A percentile compares a stretch with the other conserved stretches of the same genome.
These are phyloP conservation scores for Fusarium sp. DNA, from an alignment of 2,329 filamentous ascomycete genomes.

Conservation along the genomic window DNA sequence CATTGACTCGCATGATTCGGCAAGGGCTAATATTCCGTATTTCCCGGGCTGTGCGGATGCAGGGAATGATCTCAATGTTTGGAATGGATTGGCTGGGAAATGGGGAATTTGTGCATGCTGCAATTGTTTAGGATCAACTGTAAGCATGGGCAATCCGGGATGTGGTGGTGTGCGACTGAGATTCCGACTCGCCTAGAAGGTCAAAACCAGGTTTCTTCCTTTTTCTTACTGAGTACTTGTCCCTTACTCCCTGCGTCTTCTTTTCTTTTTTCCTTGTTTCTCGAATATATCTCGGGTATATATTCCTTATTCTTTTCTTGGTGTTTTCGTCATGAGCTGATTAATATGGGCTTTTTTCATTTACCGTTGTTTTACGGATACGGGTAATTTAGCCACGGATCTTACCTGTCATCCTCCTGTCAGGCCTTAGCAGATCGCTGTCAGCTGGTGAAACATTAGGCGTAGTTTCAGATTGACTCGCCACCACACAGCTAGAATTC, in stretches of 20 bases:
- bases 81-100: slow-evolving; percentile 23
- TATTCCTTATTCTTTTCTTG: not conserved
- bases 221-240: not conserved
- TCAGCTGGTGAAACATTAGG: slow-evolving; percentile 13
- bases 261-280: slow-evolving; percentile 1
- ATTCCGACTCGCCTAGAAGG: slow-evolving; percentile 1
- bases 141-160: not conserved
- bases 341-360: not conserved
- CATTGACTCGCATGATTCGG: slow-evolving; percentile 6
- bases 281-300: slow-evolving; percentile 16
- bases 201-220: not conserved
- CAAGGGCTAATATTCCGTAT: not conserved
- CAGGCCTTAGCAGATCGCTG: not conserved
- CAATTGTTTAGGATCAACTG: not conserved
- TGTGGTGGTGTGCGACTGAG: slow-evolving; percentile 15
- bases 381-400: not conserved
- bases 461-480: slow-evolving; percentile 18
- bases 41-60: not conserved
- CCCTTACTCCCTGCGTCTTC: not conserved
- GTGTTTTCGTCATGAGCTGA: slow-evolving; percentile 10
- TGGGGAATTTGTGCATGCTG: not conserved
- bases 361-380: not conserved
- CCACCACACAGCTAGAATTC: slow-evolving; percentile 12
- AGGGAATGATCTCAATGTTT: slow-evolving; percentile 26
- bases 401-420: not conserved